Base-by-base conservation (phyloP, 2,329 filamentous ascomycete species). In the Sporothrix variecibatus region DNA sequence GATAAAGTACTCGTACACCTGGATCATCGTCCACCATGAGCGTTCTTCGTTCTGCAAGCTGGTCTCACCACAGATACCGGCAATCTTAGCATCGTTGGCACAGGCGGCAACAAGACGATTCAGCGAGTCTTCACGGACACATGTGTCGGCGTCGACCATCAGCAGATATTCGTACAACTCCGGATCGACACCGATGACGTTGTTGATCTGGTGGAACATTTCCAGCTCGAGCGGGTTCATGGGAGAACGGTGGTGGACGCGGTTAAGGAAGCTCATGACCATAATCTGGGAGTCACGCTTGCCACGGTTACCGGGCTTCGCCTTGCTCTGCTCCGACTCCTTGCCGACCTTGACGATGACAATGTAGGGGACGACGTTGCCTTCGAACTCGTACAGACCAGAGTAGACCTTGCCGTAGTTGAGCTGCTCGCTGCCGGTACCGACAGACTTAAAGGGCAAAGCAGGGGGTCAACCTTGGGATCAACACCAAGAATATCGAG, bases 321-420 rank as follows among this genome's bases (percentile, higher is more conserved):
- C 86, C 84, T 95, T 96, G 80, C 84, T 86, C 82, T 97, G 94
- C 82, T 99, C 96, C 6, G 95, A 97, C 81, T 98, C 94, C 84
- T 98, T 98, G 81, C 96, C 96, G 75, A 97, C 93, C 85, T 99
- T 99, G 82, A 98, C 95, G 31, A 99, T 87, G 12, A 99, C 96
- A 34, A 99, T 84, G 80, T 98, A 99, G 0, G 96, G 96, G 12
- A 99, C 96, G 3, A 99, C 95, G 78, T 98, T 97, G 83, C 95
- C 96, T 86, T 99, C 95, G 75, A 91, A 98, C 82, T 99, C 96
- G 82, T 99, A 99, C 2, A 99, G 89, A 80, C 96, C 96, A 68
- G 95, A 98, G 83, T 98, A 99, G 20, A 99, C 95, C 81, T 99
- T 99, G 80, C 95, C 96, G 80, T 97, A 98, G 84, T 99, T 99